Evolutionary conservation across 2,329 filamentous ascomycete genomes (phyloP), one percentile per base, ranked within the genome.

Genomic region (Huntiella bhutanensis): DNA sequence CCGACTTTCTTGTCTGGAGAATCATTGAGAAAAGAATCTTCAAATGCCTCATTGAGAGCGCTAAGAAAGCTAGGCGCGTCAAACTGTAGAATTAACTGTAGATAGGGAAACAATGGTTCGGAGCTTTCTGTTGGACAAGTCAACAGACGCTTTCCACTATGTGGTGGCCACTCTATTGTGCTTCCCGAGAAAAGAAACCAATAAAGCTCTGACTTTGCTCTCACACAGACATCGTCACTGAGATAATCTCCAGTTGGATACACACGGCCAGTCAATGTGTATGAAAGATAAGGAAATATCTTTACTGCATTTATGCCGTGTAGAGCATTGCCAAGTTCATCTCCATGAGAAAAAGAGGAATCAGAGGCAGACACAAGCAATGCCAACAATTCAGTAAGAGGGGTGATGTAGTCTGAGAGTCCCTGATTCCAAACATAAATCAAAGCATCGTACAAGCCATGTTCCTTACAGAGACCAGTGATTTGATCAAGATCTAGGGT

Each of bases 371-470:
- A 74, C 53, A 71, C 63, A 32, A 82, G 59, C n/a, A 95, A 66
- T 11, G 73, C 66, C 42, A 93, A 65, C 2, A 98, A 71, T 51
- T 95, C 86, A 53, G 85, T 80, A 48, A 96, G 67, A 1, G 91
- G 88, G 1, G 87, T 92, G 51, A 95, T 78, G 55, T 92, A 95
- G 60, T 98, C 92, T 51, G 69, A 67, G 22, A 98, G 66, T 2
- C 85, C 86, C 59, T 84, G 80, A 51, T 93, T 96, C 91, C 91
- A 98, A 47, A 98, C 82, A 58, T 96, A 95, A 38, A 92, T 86
- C 48, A 95, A 73, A 2, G 91, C 92, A 61, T 98, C 92, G 57
- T 95, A 98, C 3, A 98, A 71, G 53, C 81, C 76, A 59, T 96
- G 79, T 57, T 88, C 80, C 59, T 91, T 93, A 69, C 91, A 98